phyloP scores from a whole-genome alignment of 176 grass and related monocot species.

The Neostapfia colusana region DNA sequence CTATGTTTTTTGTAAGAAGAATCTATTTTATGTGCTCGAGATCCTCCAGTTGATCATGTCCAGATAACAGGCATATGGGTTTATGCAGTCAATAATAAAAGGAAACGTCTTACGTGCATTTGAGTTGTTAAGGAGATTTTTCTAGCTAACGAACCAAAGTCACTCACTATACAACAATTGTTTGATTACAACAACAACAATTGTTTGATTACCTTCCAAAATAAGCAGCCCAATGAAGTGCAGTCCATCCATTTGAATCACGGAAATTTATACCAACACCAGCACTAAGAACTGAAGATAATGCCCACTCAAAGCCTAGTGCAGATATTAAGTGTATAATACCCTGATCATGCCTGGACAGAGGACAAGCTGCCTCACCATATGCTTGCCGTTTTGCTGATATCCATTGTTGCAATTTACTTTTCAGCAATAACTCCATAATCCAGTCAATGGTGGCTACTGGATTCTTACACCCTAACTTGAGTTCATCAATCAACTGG shows the following conservation, averaged over 20 bases:
- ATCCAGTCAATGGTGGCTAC: slow-evolving; percentile 60
- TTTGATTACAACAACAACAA: slow-evolving; percentile 60
- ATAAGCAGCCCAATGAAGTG: slow-evolving; percentile 97
- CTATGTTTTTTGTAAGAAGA: slow-evolving; percentile 14
- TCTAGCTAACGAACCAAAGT: slow-evolving; percentile 19
- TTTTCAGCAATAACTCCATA: slow-evolving; percentile 81
- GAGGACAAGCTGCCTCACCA: slow-evolving; percentile 42
- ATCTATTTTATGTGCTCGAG: slow-evolving; percentile 28
- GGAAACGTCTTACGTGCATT: background rate
- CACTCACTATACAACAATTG: slow-evolving; percentile 3
- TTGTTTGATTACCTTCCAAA: slow-evolving; percentile 75
- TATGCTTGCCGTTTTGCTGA: slow-evolving; percentile 48
- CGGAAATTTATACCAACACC: slow-evolving; percentile 95
- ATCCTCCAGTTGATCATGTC: background rate
- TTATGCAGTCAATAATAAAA: slow-evolving; percentile 28
- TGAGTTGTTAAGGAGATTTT: slow-evolving; percentile 22
- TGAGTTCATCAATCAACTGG: slow-evolving; percentile 52
- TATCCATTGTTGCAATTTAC: slow-evolving; percentile 75
- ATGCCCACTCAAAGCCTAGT: slow-evolving; percentile 88
- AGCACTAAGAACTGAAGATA: slow-evolving; percentile 60
- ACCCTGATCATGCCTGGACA: slow-evolving; percentile 88
- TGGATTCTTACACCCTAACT: slow-evolving; percentile 49
- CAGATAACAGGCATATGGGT: background rate
- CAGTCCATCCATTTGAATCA: slow-evolving; percentile 94
- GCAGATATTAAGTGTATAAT: slow-evolving; percentile 90